Conservation (phyloP, 306 rosid species). For the Pueraria montana region DNA sequence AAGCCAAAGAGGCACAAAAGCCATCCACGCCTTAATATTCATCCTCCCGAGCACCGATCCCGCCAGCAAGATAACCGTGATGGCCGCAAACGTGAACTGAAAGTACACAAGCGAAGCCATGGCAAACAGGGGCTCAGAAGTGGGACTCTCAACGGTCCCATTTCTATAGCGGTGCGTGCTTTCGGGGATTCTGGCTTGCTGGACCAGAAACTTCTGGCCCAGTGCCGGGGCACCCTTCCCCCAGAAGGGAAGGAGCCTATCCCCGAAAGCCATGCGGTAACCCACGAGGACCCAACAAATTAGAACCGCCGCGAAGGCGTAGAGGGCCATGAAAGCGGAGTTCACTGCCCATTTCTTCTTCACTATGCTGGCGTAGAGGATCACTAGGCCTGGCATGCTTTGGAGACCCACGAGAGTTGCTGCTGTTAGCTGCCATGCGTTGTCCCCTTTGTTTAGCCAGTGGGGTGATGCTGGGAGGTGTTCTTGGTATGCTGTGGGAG, state of each 20-base stretch:
- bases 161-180: slow-evolving; percentile 21
- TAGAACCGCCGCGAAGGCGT: slow-evolving; percentile 54
- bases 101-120: slow-evolving; percentile 59
- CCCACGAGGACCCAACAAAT: slow-evolving; percentile 56
- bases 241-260: slow-evolving; percentile 56
- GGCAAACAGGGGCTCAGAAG: not conserved
- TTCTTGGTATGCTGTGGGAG: slow-evolving; percentile 10
- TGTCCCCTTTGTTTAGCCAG: slow-evolving; percentile 41
- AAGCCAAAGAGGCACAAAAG: slow-evolving; percentile 56
- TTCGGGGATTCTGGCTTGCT: slow-evolving; percentile 34
- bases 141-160: not conserved
- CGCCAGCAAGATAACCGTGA: slow-evolving; percentile 42
- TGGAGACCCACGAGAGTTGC: slow-evolving; percentile 31
- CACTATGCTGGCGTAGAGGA: slow-evolving; percentile 36
- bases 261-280: slow-evolving; percentile 58
- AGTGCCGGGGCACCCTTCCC: slow-evolving; percentile 60
- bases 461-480: slow-evolving; percentile 2
- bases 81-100: slow-evolving; percentile 58
- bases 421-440: slow-evolving; percentile 39
- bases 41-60: slow-evolving; percentile 56
- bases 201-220: slow-evolving; percentile 45
- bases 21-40: slow-evolving; percentile 64
- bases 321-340: slow-evolving; percentile 65
- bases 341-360: slow-evolving; percentile 64
- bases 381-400: slow-evolving; percentile 39